Conservation (phyloP, 176 grass and related monocot species). For the Raddia distichophylla region DNA sequence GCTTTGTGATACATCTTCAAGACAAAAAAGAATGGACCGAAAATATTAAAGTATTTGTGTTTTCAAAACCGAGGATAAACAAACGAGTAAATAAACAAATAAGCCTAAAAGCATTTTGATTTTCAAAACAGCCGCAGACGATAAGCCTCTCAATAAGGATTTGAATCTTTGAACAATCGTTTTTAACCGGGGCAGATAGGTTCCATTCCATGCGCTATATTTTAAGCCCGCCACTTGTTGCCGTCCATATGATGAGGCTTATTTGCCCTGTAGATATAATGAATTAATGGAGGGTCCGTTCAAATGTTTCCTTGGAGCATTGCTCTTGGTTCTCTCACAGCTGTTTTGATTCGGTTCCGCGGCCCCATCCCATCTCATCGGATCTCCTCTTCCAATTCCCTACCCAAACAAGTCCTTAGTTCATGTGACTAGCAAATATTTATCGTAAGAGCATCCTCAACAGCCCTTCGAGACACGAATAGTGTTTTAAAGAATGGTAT, state of each 20-base stretch:
- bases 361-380: neutral
- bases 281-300: conserved; percentile 16
- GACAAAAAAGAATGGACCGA: too few species aligned
- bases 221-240: neutral
- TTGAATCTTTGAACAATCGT: neutral
- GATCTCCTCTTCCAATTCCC: neutral
- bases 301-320: conserved; percentile 38
- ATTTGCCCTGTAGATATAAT: conserved; percentile 21
- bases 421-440: too few species aligned
- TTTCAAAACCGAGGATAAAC: too few species aligned
- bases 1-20: too few species aligned
- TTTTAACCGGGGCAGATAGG: neutral
- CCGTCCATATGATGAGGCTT: conserved; percentile 2
- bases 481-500: too few species aligned
- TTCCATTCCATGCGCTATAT: neutral
- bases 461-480: too few species aligned
- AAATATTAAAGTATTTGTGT: too few species aligned
- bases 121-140: too few species aligned
- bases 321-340: conserved; percentile 32
- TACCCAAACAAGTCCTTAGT: neutral
- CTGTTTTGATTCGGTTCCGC: conserved; percentile 10
- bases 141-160: neutral
- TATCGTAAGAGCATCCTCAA: too few species aligned
- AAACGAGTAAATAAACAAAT: too few species aligned
- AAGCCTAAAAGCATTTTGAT: too few species aligned